Evolutionary conservation across 345 rosid genomes (phyloP).

Genomic region (Fremontodendron californicum): DNA sequence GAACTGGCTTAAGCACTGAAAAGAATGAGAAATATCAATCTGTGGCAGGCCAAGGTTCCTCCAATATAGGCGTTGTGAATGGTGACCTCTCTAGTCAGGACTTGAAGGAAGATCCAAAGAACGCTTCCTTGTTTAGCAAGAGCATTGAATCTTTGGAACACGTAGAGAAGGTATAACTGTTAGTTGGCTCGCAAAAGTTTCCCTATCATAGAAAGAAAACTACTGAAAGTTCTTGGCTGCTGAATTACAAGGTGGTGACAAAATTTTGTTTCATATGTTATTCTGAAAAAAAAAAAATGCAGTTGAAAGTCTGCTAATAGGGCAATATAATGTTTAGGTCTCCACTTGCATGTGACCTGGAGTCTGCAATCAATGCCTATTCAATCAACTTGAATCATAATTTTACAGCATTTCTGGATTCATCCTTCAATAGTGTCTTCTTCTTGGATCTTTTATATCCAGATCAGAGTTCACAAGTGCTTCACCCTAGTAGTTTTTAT

Average conservation of each 20-base stretch:
- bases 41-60: conserved; percentile 21
- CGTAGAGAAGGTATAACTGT: conserved; percentile 7
- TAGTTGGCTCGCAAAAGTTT: not conserved
- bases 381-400: not conserved
- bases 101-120: conserved; percentile 26
- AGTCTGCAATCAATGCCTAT: not conserved
- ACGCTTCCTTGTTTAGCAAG: conserved; percentile 5
- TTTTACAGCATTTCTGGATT: not conserved
- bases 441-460: not conserved
- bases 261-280: not conserved
- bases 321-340: not conserved
- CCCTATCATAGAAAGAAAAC: not conserved
- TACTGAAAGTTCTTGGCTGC: not conserved
- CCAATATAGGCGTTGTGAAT: conserved; percentile 37
- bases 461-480: not conserved
- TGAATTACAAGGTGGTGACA: not conserved
- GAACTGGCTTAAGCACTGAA: conserved; percentile 20
- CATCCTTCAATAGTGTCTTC: not conserved
- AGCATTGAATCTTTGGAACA: conserved; percentile 17
- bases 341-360: not conserved
- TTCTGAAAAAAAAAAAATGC: not conserved
- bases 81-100: conserved; percentile 38
- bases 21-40: conserved; percentile 17
- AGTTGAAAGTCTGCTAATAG: not conserved
- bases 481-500: not conserved